Conservation (phyloP, 139 green algal species). For the Closterium sp. region DNA sequence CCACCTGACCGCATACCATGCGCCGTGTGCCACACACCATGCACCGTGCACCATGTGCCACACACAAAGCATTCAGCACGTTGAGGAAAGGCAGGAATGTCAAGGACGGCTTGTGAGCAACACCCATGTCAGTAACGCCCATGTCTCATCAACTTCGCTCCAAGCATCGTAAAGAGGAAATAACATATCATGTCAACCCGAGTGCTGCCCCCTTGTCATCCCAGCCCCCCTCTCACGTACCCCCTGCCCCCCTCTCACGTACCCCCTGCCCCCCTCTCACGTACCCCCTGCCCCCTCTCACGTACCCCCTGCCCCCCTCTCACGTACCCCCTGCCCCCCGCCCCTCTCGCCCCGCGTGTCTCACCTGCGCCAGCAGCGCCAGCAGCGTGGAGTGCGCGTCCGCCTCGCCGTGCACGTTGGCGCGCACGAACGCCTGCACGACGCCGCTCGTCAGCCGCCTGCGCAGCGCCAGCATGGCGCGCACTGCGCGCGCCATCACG, state of each 20-base stretch:
- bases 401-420: not conserved
- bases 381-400: conserved; percentile 17
- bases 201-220: too few species aligned
- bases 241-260: too few species aligned
- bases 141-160: not conserved
- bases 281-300: not conserved
- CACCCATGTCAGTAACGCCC: too few species aligned
- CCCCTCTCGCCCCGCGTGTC: not conserved
- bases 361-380: conserved; percentile 11
- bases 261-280: not conserved
- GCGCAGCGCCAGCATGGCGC: conserved; percentile 21
- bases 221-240: not conserved
- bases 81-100: too few species aligned
- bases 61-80: too few species aligned
- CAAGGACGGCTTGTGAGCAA: too few species aligned
- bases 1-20: not conserved
- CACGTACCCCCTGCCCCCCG: not conserved
- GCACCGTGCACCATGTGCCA: not conserved
- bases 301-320: not conserved
- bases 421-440: conserved; percentile 6
- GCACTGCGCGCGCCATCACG: conserved; percentile 27
- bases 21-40: not conserved
- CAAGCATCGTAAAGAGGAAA: too few species aligned
- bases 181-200: too few species aligned
- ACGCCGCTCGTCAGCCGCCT: not conserved